Conservation (phyloP, 768 basidiomycete species). For the Mycena polygramma region DNA sequence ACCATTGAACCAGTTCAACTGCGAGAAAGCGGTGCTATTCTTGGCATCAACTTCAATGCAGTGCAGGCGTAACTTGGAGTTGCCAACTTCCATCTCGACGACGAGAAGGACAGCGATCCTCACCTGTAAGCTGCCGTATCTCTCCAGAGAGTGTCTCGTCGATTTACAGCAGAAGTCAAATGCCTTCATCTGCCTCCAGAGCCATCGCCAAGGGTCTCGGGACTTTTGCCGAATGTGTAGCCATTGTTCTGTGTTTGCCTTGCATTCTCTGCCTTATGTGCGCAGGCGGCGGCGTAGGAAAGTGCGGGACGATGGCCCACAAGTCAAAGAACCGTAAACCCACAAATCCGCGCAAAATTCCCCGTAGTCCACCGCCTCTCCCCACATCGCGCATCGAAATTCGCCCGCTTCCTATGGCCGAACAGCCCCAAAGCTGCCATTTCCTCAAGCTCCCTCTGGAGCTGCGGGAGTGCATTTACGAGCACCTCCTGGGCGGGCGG, state of each 20-base stretch:
- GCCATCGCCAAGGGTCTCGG: background rate
- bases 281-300: background rate
- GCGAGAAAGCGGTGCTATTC: too few relatives aligned
- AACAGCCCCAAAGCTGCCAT: background rate
- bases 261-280: background rate
- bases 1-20: too few relatives aligned
- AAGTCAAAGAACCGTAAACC: background rate
- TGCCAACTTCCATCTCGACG: background rate
- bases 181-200: background rate
- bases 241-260: background rate
- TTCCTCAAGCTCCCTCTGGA: constrained; percentile 20
- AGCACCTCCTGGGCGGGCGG: constrained; percentile 18
- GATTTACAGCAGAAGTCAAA: constrained; percentile 6
- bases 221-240: background rate
- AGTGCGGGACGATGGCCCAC: background rate
- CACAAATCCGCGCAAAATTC: background rate
- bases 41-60: too few relatives aligned
- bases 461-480: constrained; percentile 26
- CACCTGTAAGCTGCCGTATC: background rate
- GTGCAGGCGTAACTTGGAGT: background rate
- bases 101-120: background rate
- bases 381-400: constrained; percentile 15
- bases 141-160: constrained; percentile 18
- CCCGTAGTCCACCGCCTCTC: background rate
- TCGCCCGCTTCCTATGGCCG: background rate